Conservation (phyloP, 2,329 filamentous ascomycete species). For the Fusarium metavorans region DNA sequence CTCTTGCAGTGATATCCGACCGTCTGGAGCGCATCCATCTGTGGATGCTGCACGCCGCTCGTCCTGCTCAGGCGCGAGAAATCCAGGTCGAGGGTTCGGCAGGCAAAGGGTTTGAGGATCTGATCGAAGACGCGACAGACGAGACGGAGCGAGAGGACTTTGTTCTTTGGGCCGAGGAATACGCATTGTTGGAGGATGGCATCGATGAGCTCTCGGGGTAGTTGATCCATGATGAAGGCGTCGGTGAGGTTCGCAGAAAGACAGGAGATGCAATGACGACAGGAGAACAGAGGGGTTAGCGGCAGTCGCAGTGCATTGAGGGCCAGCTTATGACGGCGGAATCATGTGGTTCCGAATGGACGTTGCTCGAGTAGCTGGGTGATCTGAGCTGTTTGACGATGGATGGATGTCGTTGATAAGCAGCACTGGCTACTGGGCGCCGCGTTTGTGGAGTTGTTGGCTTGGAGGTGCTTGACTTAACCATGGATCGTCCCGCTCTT, state of each 20-base stretch:
- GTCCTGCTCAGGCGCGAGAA: slow-evolving; percentile 60
- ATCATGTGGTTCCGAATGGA: not conserved
- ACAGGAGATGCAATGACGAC: not conserved
- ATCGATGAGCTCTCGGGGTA: slow-evolving; percentile 62
- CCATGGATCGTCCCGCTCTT: slow-evolving; percentile 4
- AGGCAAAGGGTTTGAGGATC: slow-evolving; percentile 58
- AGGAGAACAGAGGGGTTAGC: slow-evolving; percentile 13
- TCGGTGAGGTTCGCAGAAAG: not conserved
- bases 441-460: slow-evolving; percentile 6
- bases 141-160: slow-evolving; percentile 58
- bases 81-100: slow-evolving; percentile 62
- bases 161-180: slow-evolving; percentile 57
- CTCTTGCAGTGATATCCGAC: slow-evolving; percentile 62
- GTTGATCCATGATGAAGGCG: slow-evolving; percentile 54
- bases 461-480: not conserved
- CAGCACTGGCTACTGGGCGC: slow-evolving; percentile 4
- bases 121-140: slow-evolving; percentile 64
- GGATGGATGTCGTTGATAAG: slow-evolving; percentile 19
- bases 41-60: slow-evolving; percentile 48
- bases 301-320: slow-evolving; percentile 25
- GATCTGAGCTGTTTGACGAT: not conserved
- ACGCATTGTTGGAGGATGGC: slow-evolving; percentile 59
- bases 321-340: not conserved
- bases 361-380: not conserved
- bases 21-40: slow-evolving; percentile 57